Evolutionary conservation across 192 early-diverging fungal genomes (phyloP), one percentile per base, ranked within the genome.

Genomic region (Umbelopsis sp.): DNA sequence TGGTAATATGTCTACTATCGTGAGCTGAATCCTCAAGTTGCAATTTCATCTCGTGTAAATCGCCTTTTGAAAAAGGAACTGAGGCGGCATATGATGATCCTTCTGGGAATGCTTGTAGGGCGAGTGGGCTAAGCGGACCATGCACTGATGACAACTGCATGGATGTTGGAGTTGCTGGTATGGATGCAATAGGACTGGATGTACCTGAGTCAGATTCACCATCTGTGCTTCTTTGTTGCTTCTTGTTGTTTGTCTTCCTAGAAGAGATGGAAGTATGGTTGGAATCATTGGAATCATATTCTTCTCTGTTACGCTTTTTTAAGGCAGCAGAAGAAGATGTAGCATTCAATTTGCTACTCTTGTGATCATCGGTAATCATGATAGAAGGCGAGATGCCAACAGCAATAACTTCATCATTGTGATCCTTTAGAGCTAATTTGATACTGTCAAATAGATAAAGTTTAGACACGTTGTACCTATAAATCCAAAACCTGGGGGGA

Each of bases 341-440:
- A 9, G 74, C 78, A 73, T 88, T 89, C 44, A 82, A 73, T 74
- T 93, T 93, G 11, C 87, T 83, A 22, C 91, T 92, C 79, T 95
- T 95, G 84, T 95, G 94, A 78, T 95, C 94, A 71, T 95, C 94
- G 16, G 94, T 95, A 67, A 95, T 93, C 85, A 94, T 87, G 45
- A 95, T 94, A 1, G 93, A 92, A 41, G 93, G 89, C 50, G 93
- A 92, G 32, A 92, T 80, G 24, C 89, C 90, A 43, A 87, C 87
- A 14, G 91, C 92, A 36, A 94, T 74, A 32, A 91, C 84, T 25
- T 74, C 72, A 59, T 84, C 81, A 52, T 76, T 76, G 49, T 81
- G 51, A 74, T 95, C 92, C 16, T 77, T 78, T 54, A 92, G 76
- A 41, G 86, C 86, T 73, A 94, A 86, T 70, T 91, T 90, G 45